phyloP scores from a whole-genome alignment of 2,329 filamentous ascomycete genomes.

The Aschersonia sp. region DNA sequence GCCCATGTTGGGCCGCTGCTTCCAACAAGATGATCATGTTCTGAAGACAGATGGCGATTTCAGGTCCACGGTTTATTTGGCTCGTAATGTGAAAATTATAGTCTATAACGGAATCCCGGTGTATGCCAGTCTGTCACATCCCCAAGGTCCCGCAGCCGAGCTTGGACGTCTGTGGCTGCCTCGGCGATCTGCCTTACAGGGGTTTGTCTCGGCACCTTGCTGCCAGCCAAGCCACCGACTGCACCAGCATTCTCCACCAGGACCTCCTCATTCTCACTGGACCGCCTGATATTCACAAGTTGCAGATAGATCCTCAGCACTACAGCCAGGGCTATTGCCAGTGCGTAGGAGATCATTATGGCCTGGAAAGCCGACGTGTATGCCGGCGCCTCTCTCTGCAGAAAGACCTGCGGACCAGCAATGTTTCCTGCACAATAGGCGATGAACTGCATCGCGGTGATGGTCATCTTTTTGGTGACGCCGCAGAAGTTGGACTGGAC shows the following conservation, averaged over 20 bases:
- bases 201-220: conserved; percentile 17
- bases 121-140: conserved; percentile 47
- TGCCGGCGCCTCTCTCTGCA: conserved; percentile 29
- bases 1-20: no score
- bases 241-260: conserved; percentile 27
- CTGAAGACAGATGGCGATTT: no score
- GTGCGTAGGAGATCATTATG: conserved; percentile 41
- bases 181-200: conserved; percentile 12
- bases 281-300: conserved; percentile 27
- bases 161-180: conserved; percentile 19
- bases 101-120: conserved; percentile 38
- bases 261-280: conserved; percentile 20
- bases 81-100: neutral
- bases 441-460: conserved; percentile 39
- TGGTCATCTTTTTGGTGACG: conserved; percentile 45
- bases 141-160: conserved; percentile 33
- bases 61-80: no score
- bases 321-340: conserved; percentile 29
- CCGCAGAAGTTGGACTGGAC: conserved; percentile 41
- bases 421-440: conserved; percentile 43
- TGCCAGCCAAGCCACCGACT: conserved; percentile 23
- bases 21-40: no score
- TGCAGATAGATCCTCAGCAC: conserved; percentile 31
- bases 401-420: conserved; percentile 40
- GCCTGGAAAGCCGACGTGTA: conserved; percentile 39